Conservation (phyloP, 306 rosid genomes). For the Canavalia ensiformis region DNA sequence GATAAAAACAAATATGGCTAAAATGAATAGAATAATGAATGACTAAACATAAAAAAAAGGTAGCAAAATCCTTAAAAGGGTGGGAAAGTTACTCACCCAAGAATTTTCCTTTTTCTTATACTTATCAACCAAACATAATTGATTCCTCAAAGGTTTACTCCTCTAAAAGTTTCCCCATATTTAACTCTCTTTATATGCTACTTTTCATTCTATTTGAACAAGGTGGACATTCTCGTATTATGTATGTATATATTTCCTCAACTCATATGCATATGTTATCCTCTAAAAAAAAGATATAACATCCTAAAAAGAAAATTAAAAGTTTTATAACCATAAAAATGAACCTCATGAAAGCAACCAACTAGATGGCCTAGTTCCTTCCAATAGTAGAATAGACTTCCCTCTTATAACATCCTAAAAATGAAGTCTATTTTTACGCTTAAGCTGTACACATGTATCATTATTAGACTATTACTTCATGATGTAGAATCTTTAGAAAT, state of each 20-base stretch:
- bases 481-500: too few relatives aligned
- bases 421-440: too few relatives aligned
- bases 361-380: constrained; percentile 29
- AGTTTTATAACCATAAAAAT: background rate
- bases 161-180: background rate
- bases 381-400: constrained; percentile 25
- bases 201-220: too few relatives aligned
- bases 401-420: background rate
- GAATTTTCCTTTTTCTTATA: background rate
- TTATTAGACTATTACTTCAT: too few relatives aligned
- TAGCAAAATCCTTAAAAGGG: background rate
- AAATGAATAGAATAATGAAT: background rate
- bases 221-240: too few relatives aligned
- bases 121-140: constrained; percentile 1
- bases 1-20: background rate
- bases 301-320: background rate
- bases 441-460: too few relatives aligned
- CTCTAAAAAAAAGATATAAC: background rate
- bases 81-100: background rate
- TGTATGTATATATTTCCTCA: too few relatives aligned
- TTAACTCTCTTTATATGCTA: too few relatives aligned
- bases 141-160: background rate
- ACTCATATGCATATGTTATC: too few relatives aligned
- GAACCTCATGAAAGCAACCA: background rate
- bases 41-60: background rate